Conservation (phyloP, 1,284 basidiomycete genomes). For the Coniferiporia sulphurascens region DNA sequence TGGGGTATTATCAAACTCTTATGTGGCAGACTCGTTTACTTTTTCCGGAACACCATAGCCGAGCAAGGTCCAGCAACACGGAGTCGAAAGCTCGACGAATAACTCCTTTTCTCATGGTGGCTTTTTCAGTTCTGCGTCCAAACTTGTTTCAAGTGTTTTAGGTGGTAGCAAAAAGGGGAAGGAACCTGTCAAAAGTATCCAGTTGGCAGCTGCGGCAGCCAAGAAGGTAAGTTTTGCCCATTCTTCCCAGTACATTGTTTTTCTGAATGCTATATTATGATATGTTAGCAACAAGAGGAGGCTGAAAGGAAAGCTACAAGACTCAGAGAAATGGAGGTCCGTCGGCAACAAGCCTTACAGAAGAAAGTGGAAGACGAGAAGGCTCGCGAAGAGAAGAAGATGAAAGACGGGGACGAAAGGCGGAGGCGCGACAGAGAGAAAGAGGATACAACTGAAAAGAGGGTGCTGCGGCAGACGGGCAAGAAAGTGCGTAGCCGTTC, state of each 20-base stretch:
- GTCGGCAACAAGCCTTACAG: slow-evolving; percentile 65
- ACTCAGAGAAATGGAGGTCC: slow-evolving; percentile 74
- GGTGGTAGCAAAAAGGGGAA: slow-evolving; percentile 64
- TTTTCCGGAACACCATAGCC: background rate
- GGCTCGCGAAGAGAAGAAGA: slow-evolving; percentile 59
- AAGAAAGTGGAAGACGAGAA: slow-evolving; percentile 80
- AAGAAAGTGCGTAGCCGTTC: slow-evolving; percentile 47
- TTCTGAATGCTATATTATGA: too few relatives aligned
- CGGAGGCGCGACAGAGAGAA: slow-evolving; percentile 72
- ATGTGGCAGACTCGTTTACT: too few relatives aligned
- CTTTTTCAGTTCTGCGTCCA: slow-evolving; percentile 63
- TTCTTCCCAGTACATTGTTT: too few relatives aligned
- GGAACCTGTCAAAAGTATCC: slow-evolving; percentile 75
- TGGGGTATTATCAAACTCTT: background rate
- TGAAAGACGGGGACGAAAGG: slow-evolving; percentile 64
- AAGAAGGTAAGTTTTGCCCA: slow-evolving; percentile 61
- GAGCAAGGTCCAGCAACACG: slow-evolving; percentile 7
- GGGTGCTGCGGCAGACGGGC: slow-evolving; percentile 40
- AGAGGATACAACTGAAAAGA: slow-evolving; percentile 68
- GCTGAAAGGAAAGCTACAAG: slow-evolving; percentile 71
- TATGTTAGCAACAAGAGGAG: slow-evolving; percentile 83
- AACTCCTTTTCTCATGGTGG: slow-evolving; percentile 29
- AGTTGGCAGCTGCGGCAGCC: slow-evolving; percentile 75
- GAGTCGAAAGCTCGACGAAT: background rate
- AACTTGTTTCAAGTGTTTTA: slow-evolving; percentile 57